Base-by-base conservation (phyloP, 1,284 basidiomycete genomes). In the Xerocomus subilludens region DNA sequence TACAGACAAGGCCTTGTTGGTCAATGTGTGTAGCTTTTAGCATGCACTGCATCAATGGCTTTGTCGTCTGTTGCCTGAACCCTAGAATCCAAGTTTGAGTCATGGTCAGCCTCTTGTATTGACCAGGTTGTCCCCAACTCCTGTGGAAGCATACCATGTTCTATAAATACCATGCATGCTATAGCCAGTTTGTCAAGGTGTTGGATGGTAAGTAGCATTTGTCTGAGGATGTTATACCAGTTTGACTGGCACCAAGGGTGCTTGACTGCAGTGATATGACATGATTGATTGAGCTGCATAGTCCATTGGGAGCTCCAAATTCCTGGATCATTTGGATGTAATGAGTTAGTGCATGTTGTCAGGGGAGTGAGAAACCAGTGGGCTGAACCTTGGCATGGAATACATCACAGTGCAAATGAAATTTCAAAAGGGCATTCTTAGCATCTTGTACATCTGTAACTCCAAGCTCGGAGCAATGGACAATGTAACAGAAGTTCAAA, bases 241-340 rank as follows among this genome's bases (percentile, higher is more conserved):
- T 45, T 63, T 63, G 60, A 63, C 16, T n/a, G 25, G 13, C 14
- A 27, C 60, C 60, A 63, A 13, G 60, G 60, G n/a, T 30, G 16
- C 21, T 63, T 63, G 25, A 63, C 60, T 21, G 60, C 60, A 25
- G 32, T 63, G 23, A 63, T 63, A 35, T 63, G 60, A 9, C 35
- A 23, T 3, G 38, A 63, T 63, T 63, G 18, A 63, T 63, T 30
- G 60, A 63, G 20, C 32, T 35, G 47, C 60, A 63, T 32, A 63
- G 18, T 16, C 60, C 36, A 45, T 63, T 63, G 20, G 60, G 60
- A 45, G 60, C 36, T 18, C 60, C 36, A n/a, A 63, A 63, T 8
- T 35, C 27, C 20, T 23, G 36, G 27, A 63, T 63, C 27, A 36
- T 23, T 36, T 11, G 20, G 36, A 23, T 25, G 36, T 59, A 59